Evolutionary conservation across 2,329 filamentous ascomycete species (phyloP).

Genomic region (Fusarium irregulare): DNA sequence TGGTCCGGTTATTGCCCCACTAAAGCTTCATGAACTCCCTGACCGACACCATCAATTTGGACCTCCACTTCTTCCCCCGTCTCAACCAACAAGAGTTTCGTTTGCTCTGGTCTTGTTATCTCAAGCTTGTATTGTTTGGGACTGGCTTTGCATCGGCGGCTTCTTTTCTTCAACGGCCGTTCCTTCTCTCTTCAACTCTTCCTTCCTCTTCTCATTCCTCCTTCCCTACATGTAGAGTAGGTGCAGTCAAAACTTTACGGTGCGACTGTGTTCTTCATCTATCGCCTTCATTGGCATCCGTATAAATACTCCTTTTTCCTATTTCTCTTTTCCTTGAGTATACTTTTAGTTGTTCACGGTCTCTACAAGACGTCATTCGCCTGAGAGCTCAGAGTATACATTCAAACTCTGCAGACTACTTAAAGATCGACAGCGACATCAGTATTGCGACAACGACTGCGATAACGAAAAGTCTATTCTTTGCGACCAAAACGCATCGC

Average conservation of each 20-base stretch:
- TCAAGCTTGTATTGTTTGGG: constrained; percentile 21
- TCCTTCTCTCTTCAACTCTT: constrained; percentile 34
- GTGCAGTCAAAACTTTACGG: constrained; percentile 5
- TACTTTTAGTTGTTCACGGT: constrained; percentile 25
- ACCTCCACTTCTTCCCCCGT: constrained; percentile 32
- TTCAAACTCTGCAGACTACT: constrained; percentile 15
- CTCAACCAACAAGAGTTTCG: constrained; percentile 19
- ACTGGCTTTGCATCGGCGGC: constrained; percentile 1
- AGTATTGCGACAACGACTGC: background rate
- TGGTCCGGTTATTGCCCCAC: constrained; percentile 20
- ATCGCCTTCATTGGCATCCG: background rate
- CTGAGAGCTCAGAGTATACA: constrained; percentile 1
- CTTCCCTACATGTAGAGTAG: constrained; percentile 12
- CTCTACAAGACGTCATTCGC: constrained; percentile 21
- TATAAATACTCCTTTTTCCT: constrained; percentile 4
- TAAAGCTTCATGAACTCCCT: constrained; percentile 24
- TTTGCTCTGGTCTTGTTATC: constrained; percentile 17
- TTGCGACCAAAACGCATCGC: background rate
- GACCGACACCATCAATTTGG: constrained; percentile 7
- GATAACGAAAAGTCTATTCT: background rate
- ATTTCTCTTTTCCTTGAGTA: constrained; percentile 2
- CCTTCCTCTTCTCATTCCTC: constrained; percentile 7
- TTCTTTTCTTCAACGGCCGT: constrained; percentile 26
- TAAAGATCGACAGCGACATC: constrained; percentile 20
- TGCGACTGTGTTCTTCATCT: constrained; percentile 9